phyloP scores from a whole-genome alignment of 2,329 filamentous ascomycete species.

The Acrocalymma vagum region DNA sequence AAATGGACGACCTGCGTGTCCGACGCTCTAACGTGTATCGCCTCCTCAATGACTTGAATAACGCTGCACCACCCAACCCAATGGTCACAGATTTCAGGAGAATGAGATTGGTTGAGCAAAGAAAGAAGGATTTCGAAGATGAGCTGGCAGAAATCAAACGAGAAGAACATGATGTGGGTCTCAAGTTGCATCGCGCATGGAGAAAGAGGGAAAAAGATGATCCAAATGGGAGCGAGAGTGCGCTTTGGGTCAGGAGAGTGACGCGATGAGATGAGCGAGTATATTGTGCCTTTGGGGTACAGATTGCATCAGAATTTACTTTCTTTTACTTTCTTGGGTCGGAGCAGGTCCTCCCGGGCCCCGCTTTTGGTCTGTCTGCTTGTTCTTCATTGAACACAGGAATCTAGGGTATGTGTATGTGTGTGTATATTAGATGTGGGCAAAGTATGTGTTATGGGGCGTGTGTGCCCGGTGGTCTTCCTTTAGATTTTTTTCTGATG shows the following conservation, averaged over 20 bases:
- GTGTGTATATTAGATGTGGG: too few relatives aligned
- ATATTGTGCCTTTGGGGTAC: too few relatives aligned
- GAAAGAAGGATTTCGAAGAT: conserved; percentile 45
- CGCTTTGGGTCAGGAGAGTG: conserved; percentile 50
- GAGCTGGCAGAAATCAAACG: conserved; percentile 47
- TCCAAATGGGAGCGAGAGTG: conserved; percentile 37
- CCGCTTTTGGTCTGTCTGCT: too few relatives aligned
- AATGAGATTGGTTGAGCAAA: conserved; percentile 41
- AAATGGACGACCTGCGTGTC: conserved; percentile 48
- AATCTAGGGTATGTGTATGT: too few relatives aligned
- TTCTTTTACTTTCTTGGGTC: too few relatives aligned
- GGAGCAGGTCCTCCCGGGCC: too few relatives aligned
- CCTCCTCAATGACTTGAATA: conserved; percentile 44
- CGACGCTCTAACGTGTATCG: conserved; percentile 48
- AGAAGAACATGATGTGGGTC: conserved; percentile 50
- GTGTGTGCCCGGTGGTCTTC: too few relatives aligned
- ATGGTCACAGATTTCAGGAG: conserved; percentile 47
- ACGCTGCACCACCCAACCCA: conserved; percentile 46
- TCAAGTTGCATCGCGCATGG: conserved; percentile 50
- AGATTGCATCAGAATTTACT: too few relatives aligned
- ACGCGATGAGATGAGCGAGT: conserved; percentile 36
- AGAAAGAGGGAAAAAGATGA: conserved; percentile 49
- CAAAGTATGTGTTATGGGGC: too few relatives aligned
- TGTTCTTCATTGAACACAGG: too few relatives aligned
- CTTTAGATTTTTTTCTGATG: too few relatives aligned